Evolutionary conservation across 2,329 filamentous ascomycete species (phyloP), one percentile per base, ranked within the genome.

Genomic region (Cladorrhinum sp.): DNA sequence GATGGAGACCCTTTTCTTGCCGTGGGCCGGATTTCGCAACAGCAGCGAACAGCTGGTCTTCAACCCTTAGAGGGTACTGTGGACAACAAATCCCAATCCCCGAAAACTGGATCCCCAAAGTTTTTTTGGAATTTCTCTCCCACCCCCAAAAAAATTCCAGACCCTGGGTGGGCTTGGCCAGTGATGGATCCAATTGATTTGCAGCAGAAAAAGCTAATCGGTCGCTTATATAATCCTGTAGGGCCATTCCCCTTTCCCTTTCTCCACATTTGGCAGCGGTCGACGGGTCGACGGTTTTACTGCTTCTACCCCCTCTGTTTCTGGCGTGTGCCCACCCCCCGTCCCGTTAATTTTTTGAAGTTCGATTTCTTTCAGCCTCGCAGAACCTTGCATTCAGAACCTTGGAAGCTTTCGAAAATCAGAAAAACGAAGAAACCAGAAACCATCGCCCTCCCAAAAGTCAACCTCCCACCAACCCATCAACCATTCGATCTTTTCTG

Each of bases 21-120:
- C 32, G 25, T 29, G 10, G 25, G 25, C 25, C 25, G 32, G 10
- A 36, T 36, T 27, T 27, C 6, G 36, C 16, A 18, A 36, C 38
- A 56, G 53, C 51, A 56, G 53, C 27, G 23, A 56, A 56, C 38
- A 56, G 53, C 53, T 56, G 53, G 53, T 56, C 53, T 49, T 49
- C 36, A 29, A n/a, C 2, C 4, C 41, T 45, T 22, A 13, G 29
- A 7, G 29, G 29, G 29, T 7, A 7, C 7, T 32, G 29, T 32
- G 29, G 29, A 13, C 41, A 45, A 45, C 22, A 49, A n/a, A n/a
- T n/a, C n/a, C 22, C 20, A 55, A 36, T 45, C 36, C 53, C 24
- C 38, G 9, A 32, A 56, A 56, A 56, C 38, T 25, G 41, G 41
- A 54, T 38, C 20, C 38, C 38, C 38, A 56, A 49, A n/a, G 20